Evolutionary conservation across 164 flowering plant species (phyloP).

Genomic region (Aristolochia californica): DNA sequence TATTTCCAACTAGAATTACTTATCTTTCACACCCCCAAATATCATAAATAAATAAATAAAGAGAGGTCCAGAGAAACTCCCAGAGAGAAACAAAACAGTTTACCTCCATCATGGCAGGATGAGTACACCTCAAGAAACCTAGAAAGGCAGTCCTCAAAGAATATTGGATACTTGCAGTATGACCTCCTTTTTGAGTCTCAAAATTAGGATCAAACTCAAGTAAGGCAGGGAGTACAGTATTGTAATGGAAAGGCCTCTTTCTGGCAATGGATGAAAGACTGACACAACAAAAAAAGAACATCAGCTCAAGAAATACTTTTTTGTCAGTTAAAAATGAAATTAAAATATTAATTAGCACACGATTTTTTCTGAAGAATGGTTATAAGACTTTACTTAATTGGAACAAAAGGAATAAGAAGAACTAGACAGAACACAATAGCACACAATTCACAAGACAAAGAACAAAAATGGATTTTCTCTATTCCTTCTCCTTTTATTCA

Average conservation of each 20-base stretch:
- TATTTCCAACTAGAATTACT: background rate
- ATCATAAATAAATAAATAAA: background rate
- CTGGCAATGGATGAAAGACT: conserved; percentile 91
- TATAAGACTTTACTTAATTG: no score
- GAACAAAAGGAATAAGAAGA: no score
- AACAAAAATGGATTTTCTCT: no score
- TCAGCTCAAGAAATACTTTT: background rate
- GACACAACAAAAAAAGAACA: conserved; percentile 9
- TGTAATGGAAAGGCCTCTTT: conserved; percentile 63
- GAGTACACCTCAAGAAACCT: conserved; percentile 78
- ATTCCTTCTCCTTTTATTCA: no score
- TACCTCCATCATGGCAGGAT: conserved; percentile 74
- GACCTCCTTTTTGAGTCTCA: conserved; percentile 47
- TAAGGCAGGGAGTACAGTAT: conserved; percentile 42
- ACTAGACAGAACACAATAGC: no score
- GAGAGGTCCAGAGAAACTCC: background rate
- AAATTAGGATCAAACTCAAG: conserved; percentile 58
- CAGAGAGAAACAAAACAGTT: background rate
- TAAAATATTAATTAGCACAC: background rate
- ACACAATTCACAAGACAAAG: no score
- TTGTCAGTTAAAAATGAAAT: no score
- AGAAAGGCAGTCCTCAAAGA: conserved; percentile 81
- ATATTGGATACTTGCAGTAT: conserved; percentile 71
- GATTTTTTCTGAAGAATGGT: no score
- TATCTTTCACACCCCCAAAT: background rate